phyloP scores from a whole-genome alignment of 78 protist genomes.

The Isochrysis galbana region DNA sequence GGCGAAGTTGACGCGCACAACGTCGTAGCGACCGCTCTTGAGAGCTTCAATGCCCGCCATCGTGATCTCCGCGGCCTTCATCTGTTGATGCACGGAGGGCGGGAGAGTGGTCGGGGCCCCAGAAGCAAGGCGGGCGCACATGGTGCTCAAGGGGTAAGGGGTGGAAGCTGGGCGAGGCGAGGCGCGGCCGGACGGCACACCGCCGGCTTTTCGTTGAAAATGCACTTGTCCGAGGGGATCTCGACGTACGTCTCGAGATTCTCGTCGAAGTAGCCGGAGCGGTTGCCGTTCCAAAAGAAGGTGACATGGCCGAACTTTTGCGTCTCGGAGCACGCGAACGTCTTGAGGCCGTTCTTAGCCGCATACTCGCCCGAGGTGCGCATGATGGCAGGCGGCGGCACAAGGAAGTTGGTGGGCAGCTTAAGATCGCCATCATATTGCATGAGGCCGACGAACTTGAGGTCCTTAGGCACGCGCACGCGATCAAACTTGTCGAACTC shows the following conservation, averaged over 20 bases:
- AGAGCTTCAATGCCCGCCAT: neutral
- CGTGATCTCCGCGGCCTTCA: constrained; percentile 72
- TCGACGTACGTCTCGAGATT: neutral
- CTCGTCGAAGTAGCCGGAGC: neutral
- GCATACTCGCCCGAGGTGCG: neutral
- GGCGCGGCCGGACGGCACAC: no score
- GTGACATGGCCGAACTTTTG: constrained; percentile 80
- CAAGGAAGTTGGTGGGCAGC: neutral
- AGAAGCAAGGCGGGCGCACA: no score
- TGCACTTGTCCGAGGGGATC: neutral
- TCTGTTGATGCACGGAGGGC: no score
- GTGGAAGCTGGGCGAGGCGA: no score
- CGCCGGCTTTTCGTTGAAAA: neutral
- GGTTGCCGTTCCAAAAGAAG: constrained; percentile 77
- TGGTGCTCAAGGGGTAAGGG: no score
- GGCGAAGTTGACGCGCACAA: constrained; percentile 39
- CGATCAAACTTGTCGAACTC: neutral
- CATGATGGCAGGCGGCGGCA: neutral
- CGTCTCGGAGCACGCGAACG: constrained; percentile 66
- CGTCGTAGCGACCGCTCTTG: neutral
- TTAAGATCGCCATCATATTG: neutral
- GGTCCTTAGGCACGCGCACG: neutral
- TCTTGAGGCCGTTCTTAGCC: neutral
- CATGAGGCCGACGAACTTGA: neutral
- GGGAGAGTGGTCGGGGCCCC: no score